Evolutionary conservation across 176 grass and related monocot genomes (phyloP).

Genomic region (Saccharum officinarum): DNA sequence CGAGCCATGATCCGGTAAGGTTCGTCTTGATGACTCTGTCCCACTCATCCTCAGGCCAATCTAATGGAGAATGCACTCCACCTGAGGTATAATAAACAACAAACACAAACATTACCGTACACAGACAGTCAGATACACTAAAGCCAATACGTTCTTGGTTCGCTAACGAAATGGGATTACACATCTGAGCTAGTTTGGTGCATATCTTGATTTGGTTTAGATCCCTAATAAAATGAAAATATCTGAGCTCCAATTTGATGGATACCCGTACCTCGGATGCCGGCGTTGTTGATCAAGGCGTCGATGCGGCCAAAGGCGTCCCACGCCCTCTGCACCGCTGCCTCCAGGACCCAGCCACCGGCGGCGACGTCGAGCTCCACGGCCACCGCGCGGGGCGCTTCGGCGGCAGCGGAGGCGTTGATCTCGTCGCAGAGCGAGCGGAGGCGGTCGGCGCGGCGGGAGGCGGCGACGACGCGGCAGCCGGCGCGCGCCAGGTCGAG

Average conservation of each 20-base stretch:
- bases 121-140: not conserved
- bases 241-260: not conserved
- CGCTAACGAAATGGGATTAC: not conserved
- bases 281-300: slow-evolving; percentile 82
- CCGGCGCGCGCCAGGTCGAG: slow-evolving; percentile 65
- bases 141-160: not conserved
- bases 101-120: not conserved
- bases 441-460: slow-evolving; percentile 64
- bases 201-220: not conserved
- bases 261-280: slow-evolving; percentile 57
- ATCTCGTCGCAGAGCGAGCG: slow-evolving; percentile 88
- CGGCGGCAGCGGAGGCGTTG: slow-evolving; percentile 26
- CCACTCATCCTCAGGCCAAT: slow-evolving; percentile 83
- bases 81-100: slow-evolving; percentile 38
- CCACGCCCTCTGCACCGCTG: slow-evolving; percentile 59
- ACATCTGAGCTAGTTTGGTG: not conserved
- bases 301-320: slow-evolving; percentile 77
- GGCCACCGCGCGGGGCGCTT: not conserved
- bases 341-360: slow-evolving; percentile 44
- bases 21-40: slow-evolving; percentile 74
- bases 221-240: not conserved
- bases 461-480: slow-evolving; percentile 65
- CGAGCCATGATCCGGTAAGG: slow-evolving; percentile 78
- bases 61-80: slow-evolving; percentile 62
- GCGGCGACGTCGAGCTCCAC: slow-evolving; percentile 51